Evolutionary conservation across 2,329 filamentous ascomycete genomes (phyloP).

Genomic region (Colletotrichum phormii): DNA sequence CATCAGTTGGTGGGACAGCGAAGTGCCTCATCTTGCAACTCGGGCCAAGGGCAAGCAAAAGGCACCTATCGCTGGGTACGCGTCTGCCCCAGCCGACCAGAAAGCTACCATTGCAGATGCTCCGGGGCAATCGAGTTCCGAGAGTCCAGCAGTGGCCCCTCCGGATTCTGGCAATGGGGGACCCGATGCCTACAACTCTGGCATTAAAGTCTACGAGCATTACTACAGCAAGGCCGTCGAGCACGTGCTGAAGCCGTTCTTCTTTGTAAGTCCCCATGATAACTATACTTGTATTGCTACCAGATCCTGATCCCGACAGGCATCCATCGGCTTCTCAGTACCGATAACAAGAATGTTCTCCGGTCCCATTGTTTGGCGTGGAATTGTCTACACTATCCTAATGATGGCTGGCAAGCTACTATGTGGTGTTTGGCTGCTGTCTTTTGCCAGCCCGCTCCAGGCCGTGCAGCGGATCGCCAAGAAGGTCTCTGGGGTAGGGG

Average conservation of each 20-base stretch:
- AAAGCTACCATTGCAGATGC: neutral
- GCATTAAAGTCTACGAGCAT: slow-evolving; percentile 47
- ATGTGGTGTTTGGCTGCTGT: slow-evolving; percentile 70
- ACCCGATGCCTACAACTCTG: neutral
- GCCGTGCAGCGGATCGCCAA: slow-evolving; percentile 8
- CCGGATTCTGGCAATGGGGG: neutral
- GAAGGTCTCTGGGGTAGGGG: slow-evolving; percentile 1
- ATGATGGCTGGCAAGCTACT: slow-evolving; percentile 74
- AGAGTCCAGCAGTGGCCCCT: neutral
- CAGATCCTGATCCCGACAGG: slow-evolving; percentile 44
- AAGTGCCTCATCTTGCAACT: slow-evolving; percentile 42
- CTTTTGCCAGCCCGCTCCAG: slow-evolving; percentile 43
- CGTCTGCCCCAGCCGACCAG: neutral
- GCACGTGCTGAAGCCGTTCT: slow-evolving; percentile 74
- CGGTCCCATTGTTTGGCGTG: slow-evolving; percentile 75
- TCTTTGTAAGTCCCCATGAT: slow-evolving; percentile 67
- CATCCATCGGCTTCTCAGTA: slow-evolving; percentile 81
- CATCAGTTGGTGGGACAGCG: slow-evolving; percentile 69
- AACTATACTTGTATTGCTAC: neutral
- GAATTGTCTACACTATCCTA: slow-evolving; percentile 76
- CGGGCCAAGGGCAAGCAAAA: neutral
- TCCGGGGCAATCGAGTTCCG: neutral
- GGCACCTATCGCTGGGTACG: neutral
- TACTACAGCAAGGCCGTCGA: slow-evolving; percentile 55
- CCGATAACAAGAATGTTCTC: slow-evolving; percentile 78